phyloP scores from a whole-genome alignment of 257 asterid species.

The Ligustrum vulgare region DNA sequence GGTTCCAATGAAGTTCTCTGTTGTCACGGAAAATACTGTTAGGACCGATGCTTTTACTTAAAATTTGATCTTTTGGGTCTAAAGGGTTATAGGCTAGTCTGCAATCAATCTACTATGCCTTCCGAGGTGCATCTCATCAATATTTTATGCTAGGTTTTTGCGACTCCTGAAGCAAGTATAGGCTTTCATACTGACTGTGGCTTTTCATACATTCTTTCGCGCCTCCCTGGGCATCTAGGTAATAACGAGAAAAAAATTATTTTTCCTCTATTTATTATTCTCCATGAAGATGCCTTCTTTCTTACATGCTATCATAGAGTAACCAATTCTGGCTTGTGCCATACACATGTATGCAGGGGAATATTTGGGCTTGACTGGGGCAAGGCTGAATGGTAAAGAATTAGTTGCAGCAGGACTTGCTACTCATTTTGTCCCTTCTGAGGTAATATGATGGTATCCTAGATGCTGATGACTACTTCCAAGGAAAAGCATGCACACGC shows the following conservation, averaged over 20 bases:
- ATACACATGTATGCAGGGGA: constrained; percentile 53
- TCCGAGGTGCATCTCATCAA: neutral
- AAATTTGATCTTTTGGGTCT: neutral
- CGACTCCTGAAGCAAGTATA: constrained; percentile 95
- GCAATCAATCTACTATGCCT: neutral
- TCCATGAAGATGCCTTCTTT: constrained; percentile 4
- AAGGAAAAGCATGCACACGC: neutral
- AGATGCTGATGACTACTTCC: neutral
- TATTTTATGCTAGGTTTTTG: constrained; percentile 57
- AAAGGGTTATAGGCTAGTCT: neutral
- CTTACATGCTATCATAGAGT: neutral
- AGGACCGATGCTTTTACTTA: constrained; percentile 26
- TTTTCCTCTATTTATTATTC: neutral
- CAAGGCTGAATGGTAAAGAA: constrained; percentile 81
- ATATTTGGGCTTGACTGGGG: constrained; percentile 84
- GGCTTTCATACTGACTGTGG: constrained; percentile 96
- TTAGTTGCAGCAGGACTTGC: constrained; percentile 85
- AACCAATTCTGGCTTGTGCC: constrained; percentile 20
- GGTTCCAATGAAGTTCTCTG: constrained; percentile 90
- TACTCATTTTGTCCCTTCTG: constrained; percentile 85
- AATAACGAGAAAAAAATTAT: neutral
- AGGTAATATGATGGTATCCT: constrained; percentile 41
- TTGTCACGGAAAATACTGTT: constrained; percentile 90
- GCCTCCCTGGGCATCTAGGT: constrained; percentile 85
- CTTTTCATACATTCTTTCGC: constrained; percentile 81